Evolutionary conservation across 192 early-diverging fungal genomes (phyloP).

Genomic region (Gaertneriomyces semiglobifer): DNA sequence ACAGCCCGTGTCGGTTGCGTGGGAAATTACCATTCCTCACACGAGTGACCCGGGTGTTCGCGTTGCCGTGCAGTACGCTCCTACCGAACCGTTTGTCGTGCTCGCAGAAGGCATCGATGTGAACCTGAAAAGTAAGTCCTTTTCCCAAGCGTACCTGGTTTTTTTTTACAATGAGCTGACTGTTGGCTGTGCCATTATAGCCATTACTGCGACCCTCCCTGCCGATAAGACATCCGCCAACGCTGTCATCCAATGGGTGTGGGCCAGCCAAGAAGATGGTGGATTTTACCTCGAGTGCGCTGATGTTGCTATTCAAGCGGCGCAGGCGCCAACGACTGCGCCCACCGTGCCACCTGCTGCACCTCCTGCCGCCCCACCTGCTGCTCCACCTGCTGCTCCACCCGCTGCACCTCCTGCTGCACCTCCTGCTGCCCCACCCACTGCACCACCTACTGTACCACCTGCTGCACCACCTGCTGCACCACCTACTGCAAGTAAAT

Average conservation of each 20-base stretch:
- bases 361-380: background rate
- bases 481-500: background rate
- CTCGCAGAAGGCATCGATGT: conserved; percentile 38
- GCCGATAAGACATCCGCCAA: conserved; percentile 31
- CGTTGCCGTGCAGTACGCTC: conserved; percentile 32
- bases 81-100: conserved; percentile 21
- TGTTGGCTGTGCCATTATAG: background rate
- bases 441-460: background rate
- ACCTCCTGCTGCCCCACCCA: background rate
- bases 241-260: conserved; percentile 48
- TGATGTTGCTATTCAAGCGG: conserved; percentile 29
- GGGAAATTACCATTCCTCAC: conserved; percentile 40
- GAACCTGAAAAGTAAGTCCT: background rate
- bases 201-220: conserved; percentile 32
- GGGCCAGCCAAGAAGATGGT: conserved; percentile 44
- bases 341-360: conserved; percentile 1
- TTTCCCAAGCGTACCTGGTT: background rate
- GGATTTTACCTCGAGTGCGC: conserved; percentile 49
- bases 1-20: conserved; percentile 24
- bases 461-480: conserved; percentile 5
- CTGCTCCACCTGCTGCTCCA: conserved; percentile 1
- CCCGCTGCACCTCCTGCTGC: conserved; percentile 1
- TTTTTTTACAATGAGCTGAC: background rate
- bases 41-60: conserved; percentile 33
- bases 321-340: background rate